Conservation (phyloP, 2,329 filamentous ascomycete genomes). For the Microdochium trichocladiopsis region DNA sequence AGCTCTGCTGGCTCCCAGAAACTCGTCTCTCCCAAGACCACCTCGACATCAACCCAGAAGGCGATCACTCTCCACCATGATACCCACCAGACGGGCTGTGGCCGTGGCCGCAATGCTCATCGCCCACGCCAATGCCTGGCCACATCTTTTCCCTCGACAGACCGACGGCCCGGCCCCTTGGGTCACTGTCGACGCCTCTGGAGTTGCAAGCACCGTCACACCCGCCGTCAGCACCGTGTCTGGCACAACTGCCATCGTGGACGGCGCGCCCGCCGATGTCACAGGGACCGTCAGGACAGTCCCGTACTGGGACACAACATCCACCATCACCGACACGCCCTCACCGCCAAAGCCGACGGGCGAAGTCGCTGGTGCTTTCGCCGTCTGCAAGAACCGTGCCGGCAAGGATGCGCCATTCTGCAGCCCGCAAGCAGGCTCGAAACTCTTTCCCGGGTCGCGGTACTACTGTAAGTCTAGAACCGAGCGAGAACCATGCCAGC, state of each 20-base stretch:
- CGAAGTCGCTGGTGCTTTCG: constrained; percentile 39
- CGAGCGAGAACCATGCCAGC: not conserved
- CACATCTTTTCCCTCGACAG: constrained; percentile 2
- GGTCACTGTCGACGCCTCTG: constrained; percentile 42
- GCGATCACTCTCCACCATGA: too few relatives aligned
- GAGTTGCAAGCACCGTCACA: constrained; percentile 40
- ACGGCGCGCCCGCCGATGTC: constrained; percentile 31
- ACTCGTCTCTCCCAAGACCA: not conserved
- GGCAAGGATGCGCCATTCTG: constrained; percentile 44
- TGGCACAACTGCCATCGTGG: constrained; percentile 31
- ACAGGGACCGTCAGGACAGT: constrained; percentile 27
- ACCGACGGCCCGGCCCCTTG: constrained; percentile 35
- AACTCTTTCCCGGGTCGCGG: constrained; percentile 34
- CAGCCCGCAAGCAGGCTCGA: constrained; percentile 33
- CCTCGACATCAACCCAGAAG: not conserved
- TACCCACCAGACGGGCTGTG: not conserved
- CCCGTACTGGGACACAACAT: constrained; percentile 18
- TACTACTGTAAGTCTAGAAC: constrained; percentile 46
- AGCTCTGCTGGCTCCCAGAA: too few relatives aligned
- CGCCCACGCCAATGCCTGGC: not conserved
- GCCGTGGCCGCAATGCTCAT: not conserved
- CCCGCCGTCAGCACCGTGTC: constrained; percentile 37
- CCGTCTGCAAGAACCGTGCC: constrained; percentile 39
- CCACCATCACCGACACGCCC: constrained; percentile 32
- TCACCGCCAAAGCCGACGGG: constrained; percentile 34